phyloP scores from a whole-genome alignment of 345 rosid genomes.

The Pistacia atlantica region DNA sequence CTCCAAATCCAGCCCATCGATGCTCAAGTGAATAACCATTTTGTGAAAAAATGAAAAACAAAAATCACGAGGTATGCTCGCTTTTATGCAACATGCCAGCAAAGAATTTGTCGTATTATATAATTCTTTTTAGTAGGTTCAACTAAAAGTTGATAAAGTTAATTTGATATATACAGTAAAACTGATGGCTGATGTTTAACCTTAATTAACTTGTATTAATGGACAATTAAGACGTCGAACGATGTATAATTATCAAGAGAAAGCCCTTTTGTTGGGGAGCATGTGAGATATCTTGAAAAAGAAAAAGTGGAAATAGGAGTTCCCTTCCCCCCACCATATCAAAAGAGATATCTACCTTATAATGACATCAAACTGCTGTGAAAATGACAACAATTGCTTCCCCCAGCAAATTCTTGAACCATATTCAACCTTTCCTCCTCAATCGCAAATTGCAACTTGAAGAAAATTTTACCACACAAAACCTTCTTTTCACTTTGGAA shows the following conservation, averaged over 20 bases:
- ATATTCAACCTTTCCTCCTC: neutral
- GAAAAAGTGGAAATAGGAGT: neutral
- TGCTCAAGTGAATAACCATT: too few relatives aligned
- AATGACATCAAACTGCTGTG: constrained; percentile 23
- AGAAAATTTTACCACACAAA: too few relatives aligned
- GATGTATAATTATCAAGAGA: too few relatives aligned
- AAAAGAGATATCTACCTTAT: neutral
- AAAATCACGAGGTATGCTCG: neutral
- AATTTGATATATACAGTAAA: neutral
- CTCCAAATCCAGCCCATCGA: too few relatives aligned
- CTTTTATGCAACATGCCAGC: neutral
- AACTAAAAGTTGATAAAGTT: neutral
- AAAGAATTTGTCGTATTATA: neutral
- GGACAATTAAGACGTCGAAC: too few relatives aligned
- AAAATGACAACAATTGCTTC: constrained; percentile 21
- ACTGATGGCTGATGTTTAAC: too few relatives aligned
- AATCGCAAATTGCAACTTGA: neutral
- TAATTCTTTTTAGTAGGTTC: neutral
- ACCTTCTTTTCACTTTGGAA: too few relatives aligned
- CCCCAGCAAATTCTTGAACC: neutral
- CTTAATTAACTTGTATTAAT: too few relatives aligned
- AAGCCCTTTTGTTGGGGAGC: neutral
- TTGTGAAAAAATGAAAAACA: neutral
- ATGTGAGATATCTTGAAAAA: constrained; percentile 16
- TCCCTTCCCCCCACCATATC: constrained; percentile 10